Evolutionary conservation across 2,329 filamentous ascomycete genomes (phyloP), one percentile per base, ranked within the genome.

Genomic region (Phoma sp.): DNA sequence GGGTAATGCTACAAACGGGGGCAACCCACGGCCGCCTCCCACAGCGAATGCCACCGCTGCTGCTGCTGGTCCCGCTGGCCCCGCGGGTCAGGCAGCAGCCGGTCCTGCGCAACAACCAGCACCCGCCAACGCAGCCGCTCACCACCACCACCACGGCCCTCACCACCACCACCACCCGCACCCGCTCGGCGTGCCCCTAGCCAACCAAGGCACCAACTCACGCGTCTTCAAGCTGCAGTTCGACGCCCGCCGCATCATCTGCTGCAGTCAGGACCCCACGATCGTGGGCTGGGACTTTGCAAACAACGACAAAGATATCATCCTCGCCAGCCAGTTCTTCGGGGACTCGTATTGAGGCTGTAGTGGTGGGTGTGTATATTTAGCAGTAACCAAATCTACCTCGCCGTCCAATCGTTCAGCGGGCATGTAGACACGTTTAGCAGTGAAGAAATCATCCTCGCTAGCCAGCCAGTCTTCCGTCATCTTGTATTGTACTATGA

Each of bases 221-320:
- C 76, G 95, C 22, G 90, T 99, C 3, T 99, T 98, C 81, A 99
- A 99, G 76, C 81, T 98, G 32, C 95, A 99, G 74, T 99, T 97
- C 65, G 95, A 99, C 72, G 91, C 92, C 0, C 85, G 92, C 21
- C 88, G 93, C 66, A 96, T 99, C 64, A 89, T 99, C 50, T 97
- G 93, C 78, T 97, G 94, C 73, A 95, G 90, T 61, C 93, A 98
- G 74, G 92, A 95, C 52, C 88, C 88, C 35, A 87, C 89, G 15
- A 98, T 99, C 69, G 92, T 98, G 0, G 95, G 93, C 0, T 99
- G 95, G 95, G 95, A 99, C 75, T 99, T 98, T 81, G 95, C 92
- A 55, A 91, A 92, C 64, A 89, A 86, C 4, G 93, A 99, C 62
- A 77, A 84, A 51, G 89, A 96, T 64, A 84, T 97, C 48, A 85